Evolutionary conservation across 257 asterid genomes (phyloP).

Genomic region (Solanum piurae): DNA sequence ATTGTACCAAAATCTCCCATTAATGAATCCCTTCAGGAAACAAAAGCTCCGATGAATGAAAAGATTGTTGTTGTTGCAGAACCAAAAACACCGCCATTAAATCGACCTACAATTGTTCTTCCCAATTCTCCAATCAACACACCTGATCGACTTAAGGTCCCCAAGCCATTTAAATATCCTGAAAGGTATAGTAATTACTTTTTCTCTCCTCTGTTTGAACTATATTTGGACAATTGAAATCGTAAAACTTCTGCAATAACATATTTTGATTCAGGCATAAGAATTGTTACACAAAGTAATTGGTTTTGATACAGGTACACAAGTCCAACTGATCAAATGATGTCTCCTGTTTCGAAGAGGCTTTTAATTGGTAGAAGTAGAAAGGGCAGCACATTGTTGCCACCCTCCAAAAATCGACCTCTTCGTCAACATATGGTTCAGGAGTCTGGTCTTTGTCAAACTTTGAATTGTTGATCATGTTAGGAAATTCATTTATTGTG

Average conservation of each 20-base stretch:
- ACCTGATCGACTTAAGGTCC: slow-evolving; percentile 56
- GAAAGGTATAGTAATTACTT: slow-evolving; percentile 33
- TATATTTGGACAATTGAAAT: background rate
- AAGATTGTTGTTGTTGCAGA: background rate
- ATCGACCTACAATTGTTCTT: background rate
- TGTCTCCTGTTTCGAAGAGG: slow-evolving; percentile 57
- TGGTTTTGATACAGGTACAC: slow-evolving; percentile 29
- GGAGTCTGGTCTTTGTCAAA: slow-evolving; percentile 9
- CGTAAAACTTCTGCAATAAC: background rate
- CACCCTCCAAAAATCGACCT: slow-evolving; percentile 32
- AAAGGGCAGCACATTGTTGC: slow-evolving; percentile 37
- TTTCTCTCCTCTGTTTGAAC: background rate
- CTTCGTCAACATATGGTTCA: slow-evolving; percentile 6
- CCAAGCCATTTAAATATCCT: slow-evolving; percentile 50
- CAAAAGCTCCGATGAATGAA: background rate
- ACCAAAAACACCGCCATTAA: background rate
- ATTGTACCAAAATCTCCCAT: background rate
- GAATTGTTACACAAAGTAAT: background rate
- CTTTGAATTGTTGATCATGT: slow-evolving; percentile 1
- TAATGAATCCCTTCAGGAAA: background rate
- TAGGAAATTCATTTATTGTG: background rate
- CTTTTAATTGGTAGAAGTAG: slow-evolving; percentile 29
- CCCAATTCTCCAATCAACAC: slow-evolving; percentile 2
- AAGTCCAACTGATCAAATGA: slow-evolving; percentile 65
- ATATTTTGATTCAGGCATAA: background rate